A percentile compares a stretch with the other conserved stretches of the same genome.
Conservation (phyloP, 2,329 filamentous ascomycete species). For the Cryphonectria naterciae region DNA sequence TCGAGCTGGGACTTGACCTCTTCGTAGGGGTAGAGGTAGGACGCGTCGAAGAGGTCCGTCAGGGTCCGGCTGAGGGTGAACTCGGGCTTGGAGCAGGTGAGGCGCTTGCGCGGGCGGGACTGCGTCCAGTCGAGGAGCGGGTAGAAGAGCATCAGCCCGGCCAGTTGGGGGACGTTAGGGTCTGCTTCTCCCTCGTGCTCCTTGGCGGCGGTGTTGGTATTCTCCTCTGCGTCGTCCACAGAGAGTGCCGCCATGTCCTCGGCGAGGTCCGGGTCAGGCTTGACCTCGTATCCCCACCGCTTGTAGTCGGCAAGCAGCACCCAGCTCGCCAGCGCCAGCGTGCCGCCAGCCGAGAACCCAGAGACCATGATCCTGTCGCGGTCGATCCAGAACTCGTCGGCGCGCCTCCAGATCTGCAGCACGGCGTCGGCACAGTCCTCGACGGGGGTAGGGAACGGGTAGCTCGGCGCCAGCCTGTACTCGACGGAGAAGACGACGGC, state of each 20-base stretch:
- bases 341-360: conserved; percentile 68
- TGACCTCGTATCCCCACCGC: conserved; percentile 38
- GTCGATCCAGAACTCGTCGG: conserved; percentile 62
- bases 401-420: conserved; percentile 61
- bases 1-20: conserved; percentile 51
- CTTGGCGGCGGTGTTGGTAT: conserved; percentile 36
- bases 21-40: conserved; percentile 60
- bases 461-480: conserved; percentile 69
- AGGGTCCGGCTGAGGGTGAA: conserved; percentile 60
- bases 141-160: conserved; percentile 63
- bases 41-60: conserved; percentile 66
- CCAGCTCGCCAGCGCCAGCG: conserved; percentile 53
- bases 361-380: conserved; percentile 59
- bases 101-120: conserved; percentile 58
- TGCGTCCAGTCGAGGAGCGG: conserved; percentile 65
- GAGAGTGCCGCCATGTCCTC: conserved; percentile 13
- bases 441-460: conserved; percentile 66
- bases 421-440: conserved; percentile 69
- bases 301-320: conserved; percentile 39
- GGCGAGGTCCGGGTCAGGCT: conserved; percentile 48
- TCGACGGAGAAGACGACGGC: conserved; percentile 67
- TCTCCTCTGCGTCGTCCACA: conserved; percentile 36
- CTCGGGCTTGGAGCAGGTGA: conserved; percentile 58
- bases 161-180: conserved; percentile 46
- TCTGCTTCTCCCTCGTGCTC: background rate